Base-by-base conservation (phyloP, 2,329 filamentous ascomycete species). In the Penicillium sp. region DNA sequence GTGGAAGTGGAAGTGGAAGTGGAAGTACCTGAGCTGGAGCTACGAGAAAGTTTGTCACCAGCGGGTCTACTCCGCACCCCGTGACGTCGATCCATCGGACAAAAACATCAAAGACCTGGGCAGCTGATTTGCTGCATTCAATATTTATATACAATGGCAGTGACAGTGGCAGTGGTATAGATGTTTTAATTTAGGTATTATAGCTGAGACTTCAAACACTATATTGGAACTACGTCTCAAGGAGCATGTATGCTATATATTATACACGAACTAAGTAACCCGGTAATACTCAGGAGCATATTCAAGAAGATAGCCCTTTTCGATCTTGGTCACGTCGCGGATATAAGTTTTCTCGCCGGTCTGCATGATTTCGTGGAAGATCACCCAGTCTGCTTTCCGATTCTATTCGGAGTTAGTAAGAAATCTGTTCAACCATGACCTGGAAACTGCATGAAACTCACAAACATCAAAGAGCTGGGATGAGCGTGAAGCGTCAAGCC, bases 331-430 rank as follows among this genome's bases (percentile, higher is more conserved):
- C 52, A 97, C 78, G 71, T 97, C 93, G 49, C 91, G 81, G 63
- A 99, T 95, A 68, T 88, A 97, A 0, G 84, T 91, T 79, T 97
- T 97, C 58, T 84, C 84, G 8, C 88, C 85, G 4, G 90, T 95
- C 75, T 97, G 90, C 80, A 96, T 84, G 30, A 96, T 85, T 74
- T 97, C 93, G 64, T 95, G 89, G 67, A 97, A 99, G 27, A 99
- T 83, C 8, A 97, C 91, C 91, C 93, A 97, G 58, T 97, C 91
- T 9, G 91, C 91, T 76, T 95, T 97, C 50, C 92, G 86, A 71
- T 96, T 96, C 79, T 81, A 60, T 9, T 32, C 32, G 27, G 29
- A 47, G 52, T 65, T 44, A 63, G 56, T 47, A 42, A 51, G 32
- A 3, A 24, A 2, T 21, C 10, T 18, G 7, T 26, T 18, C 32